These are phyloP conservation scores for Bocquillonia castaneifolia DNA, from an alignment of 441 rosid species.

Conservation along the genomic window DNA sequence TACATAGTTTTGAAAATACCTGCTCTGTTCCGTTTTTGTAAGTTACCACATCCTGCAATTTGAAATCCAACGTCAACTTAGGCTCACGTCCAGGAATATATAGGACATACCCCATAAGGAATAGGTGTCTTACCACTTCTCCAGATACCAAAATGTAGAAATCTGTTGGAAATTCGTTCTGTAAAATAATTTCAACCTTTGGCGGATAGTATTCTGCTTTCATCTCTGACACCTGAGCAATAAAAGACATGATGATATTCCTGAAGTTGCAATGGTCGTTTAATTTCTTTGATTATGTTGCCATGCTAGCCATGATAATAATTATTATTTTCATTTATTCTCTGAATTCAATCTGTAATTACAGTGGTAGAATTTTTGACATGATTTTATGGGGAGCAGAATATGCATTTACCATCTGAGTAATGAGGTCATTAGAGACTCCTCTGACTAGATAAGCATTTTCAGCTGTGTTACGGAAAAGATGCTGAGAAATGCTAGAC, in stretches of 20 bases:
- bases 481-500: slow-evolving; percentile 75
- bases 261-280: neutral
- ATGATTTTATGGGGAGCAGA: neutral
- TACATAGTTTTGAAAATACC: slow-evolving; percentile 35
- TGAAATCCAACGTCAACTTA: slow-evolving; percentile 12
- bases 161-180: slow-evolving; percentile 87
- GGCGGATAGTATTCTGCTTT: slow-evolving; percentile 91
- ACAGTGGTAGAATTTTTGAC: neutral
- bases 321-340: neutral
- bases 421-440: slow-evolving; percentile 60
- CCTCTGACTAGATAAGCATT: slow-evolving; percentile 70
- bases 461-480: slow-evolving; percentile 50
- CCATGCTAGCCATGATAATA: neutral
- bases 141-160: slow-evolving; percentile 85
- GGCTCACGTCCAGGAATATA: slow-evolving; percentile 15
- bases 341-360: neutral
- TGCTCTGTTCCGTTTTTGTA: slow-evolving; percentile 72
- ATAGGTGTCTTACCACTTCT: slow-evolving; percentile 58
- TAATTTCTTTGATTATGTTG: neutral
- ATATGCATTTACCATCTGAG: slow-evolving; percentile 52
- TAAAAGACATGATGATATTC: neutral
- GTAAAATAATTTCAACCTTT: slow-evolving; percentile 75
- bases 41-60: slow-evolving; percentile 63
- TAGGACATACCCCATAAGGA: neutral
- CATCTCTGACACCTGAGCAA: slow-evolving; percentile 65